Conservation (phyloP, 148 eudicot species). For the Polygonum maritimum region DNA sequence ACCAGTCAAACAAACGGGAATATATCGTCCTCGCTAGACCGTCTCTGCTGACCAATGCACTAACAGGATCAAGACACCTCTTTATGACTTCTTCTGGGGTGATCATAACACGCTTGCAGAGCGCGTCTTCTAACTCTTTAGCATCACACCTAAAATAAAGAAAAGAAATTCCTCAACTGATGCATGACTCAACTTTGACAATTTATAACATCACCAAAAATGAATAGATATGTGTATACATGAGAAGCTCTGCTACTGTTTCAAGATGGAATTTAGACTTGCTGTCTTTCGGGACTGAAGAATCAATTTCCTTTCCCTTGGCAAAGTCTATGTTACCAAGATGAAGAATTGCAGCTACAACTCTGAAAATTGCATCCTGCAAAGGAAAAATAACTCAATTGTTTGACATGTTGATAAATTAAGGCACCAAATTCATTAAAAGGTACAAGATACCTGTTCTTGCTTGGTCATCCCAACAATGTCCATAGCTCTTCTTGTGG, state of each 20-base stretch:
- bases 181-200: background rate
- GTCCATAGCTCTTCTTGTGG: conserved; percentile 20
- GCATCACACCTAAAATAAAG: conserved; percentile 9
- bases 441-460: conserved; percentile 12
- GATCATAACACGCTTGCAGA: conserved; percentile 18
- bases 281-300: conserved; percentile 14
- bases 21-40: conserved; percentile 84
- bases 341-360: conserved; percentile 17
- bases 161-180: conserved; percentile 8
- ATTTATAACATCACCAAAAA: background rate
- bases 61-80: conserved; percentile 16
- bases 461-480: conserved; percentile 18
- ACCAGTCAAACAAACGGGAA: conserved; percentile 92
- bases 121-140: conserved; percentile 15
- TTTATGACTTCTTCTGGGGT: conserved; percentile 19
- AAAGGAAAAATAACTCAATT: background rate
- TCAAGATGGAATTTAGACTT: conserved; percentile 19
- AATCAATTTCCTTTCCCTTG: conserved; percentile 14
- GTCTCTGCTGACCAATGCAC: conserved; percentile 67
- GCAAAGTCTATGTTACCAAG: conserved; percentile 17
- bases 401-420: background rate
- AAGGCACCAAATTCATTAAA: background rate
- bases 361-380: conserved; percentile 20
- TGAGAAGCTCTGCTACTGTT: conserved; percentile 17
- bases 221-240: background rate